Conservation (phyloP, 1,284 basidiomycete species). For the Vanrija humicola region DNA sequence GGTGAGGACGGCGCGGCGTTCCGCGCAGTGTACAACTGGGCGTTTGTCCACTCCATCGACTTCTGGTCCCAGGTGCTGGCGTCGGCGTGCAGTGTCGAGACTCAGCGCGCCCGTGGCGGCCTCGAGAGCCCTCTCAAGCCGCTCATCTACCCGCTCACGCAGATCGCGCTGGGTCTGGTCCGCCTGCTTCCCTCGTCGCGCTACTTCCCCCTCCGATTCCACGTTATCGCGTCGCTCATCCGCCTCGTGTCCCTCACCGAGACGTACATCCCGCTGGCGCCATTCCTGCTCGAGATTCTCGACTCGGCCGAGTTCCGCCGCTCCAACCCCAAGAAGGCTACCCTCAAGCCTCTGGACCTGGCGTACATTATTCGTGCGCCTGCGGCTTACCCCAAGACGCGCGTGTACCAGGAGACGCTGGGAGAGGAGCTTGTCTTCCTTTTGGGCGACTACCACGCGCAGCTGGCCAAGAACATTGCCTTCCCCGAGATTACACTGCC, state of each 20-base stretch:
- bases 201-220: constrained; percentile 75
- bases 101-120: constrained; percentile 54
- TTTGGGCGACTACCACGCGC: constrained; percentile 70
- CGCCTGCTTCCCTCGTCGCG: constrained; percentile 79
- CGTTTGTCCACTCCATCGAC: constrained; percentile 91
- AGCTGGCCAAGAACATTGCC: constrained; percentile 67
- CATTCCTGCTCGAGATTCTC: constrained; percentile 81
- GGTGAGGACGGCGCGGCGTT: constrained; percentile 66
- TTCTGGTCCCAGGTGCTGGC: constrained; percentile 93
- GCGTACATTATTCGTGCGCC: constrained; percentile 83
- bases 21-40: constrained; percentile 97
- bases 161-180: constrained; percentile 87
- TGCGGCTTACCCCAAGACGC: constrained; percentile 81
- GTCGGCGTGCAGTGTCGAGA: constrained; percentile 65
- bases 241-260: constrained; percentile 71
- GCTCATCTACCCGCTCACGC: constrained; percentile 91
- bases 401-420: constrained; percentile 77
- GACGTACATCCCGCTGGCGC: constrained; percentile 83
- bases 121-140: constrained; percentile 75
- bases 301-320: constrained; percentile 69
- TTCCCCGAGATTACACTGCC: constrained; percentile 94
- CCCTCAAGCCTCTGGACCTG: constrained; percentile 83
- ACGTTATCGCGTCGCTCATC: constrained; percentile 66
- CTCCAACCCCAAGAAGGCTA: constrained; percentile 76
- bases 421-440: constrained; percentile 76